phyloP scores from a whole-genome alignment of 176 grass and related monocot genomes.

The Bromus sterilis region DNA sequence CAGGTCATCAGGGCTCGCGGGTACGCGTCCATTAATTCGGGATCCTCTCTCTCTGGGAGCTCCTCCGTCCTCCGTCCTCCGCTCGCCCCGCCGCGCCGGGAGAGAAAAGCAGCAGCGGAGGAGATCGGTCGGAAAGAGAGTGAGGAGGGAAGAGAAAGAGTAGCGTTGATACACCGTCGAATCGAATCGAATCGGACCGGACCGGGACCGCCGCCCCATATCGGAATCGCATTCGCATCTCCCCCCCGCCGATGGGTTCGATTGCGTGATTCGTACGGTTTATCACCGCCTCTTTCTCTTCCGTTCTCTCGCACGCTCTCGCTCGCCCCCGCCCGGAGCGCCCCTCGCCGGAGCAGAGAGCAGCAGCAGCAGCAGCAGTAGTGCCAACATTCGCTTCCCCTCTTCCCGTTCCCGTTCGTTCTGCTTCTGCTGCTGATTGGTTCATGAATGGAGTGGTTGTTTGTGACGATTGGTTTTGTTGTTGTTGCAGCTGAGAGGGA shows the following conservation, averaged over 20 bases:
- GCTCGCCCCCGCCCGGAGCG: not conserved
- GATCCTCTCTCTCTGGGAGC: too few relatives aligned
- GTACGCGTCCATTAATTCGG: not conserved
- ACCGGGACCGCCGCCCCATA: not conserved
- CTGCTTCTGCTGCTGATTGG: not conserved
- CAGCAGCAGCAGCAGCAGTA: not conserved
- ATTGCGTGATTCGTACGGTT: conserved; percentile 95
- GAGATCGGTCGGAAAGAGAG: too few relatives aligned
- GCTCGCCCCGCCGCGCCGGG: not conserved
- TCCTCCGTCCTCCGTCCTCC: not conserved
- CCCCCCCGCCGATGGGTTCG: not conserved
- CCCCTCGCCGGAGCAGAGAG: not conserved
- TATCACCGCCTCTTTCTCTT: conserved; percentile 88
- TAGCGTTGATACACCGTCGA: conserved; percentile 97
- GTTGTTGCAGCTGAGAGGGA: not conserved
- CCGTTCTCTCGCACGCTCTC: conserved; percentile 30
- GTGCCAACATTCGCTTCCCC: conserved; percentile 35
- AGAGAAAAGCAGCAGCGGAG: too few relatives aligned
- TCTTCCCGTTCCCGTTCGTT: not conserved
- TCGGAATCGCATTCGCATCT: conserved; percentile 32
- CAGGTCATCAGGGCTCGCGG: not conserved
- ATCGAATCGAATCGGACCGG: conserved; percentile 34
- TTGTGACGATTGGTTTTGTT: conserved; percentile 7
- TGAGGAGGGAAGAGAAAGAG: conserved; percentile 77
- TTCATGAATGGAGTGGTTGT: not conserved